Evolutionary conservation across 1,284 basidiomycete genomes (phyloP).

Genomic region (Fomes fomentarius): DNA sequence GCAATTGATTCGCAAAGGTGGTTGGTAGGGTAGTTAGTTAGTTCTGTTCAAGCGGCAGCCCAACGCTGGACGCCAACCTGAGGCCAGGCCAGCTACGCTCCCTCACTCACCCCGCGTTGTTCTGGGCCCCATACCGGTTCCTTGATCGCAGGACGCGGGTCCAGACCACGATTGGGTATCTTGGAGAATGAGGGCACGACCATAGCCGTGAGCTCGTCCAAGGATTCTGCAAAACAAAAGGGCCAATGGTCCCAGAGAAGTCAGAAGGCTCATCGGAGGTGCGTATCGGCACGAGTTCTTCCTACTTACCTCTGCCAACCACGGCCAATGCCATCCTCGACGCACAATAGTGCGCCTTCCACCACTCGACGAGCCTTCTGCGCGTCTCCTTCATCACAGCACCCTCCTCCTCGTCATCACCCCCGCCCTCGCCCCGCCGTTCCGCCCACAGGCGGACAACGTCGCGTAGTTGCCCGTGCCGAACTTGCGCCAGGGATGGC

Average conservation of each 20-base stretch:
- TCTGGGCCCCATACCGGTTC: conserved; percentile 37
- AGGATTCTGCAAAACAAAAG: conserved; percentile 20
- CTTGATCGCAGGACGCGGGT: conserved; percentile 40
- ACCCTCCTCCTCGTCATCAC: conserved; percentile 32
- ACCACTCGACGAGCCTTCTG: conserved; percentile 68
- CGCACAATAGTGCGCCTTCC: conserved; percentile 67
- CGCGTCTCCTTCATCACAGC: conserved; percentile 57
- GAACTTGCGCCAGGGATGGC: conserved; percentile 67
- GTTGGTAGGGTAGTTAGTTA: too few relatives aligned
- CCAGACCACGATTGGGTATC: conserved; percentile 50
- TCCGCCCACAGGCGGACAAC: conserved; percentile 37
- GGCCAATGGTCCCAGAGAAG: not conserved
- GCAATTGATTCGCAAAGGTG: too few relatives aligned
- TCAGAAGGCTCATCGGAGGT: too few relatives aligned
- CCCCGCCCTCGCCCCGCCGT: not conserved
- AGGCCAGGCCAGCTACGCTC: too few relatives aligned
- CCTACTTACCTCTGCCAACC: conserved; percentile 31
- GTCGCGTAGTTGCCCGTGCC: conserved; percentile 66
- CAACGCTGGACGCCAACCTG: too few relatives aligned
- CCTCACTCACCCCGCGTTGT: conserved; percentile 43
- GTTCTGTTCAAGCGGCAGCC: too few relatives aligned
- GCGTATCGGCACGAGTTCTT: not conserved
- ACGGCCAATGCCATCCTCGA: conserved; percentile 61
- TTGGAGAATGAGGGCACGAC: conserved; percentile 44
- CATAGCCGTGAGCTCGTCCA: conserved; percentile 31